These are phyloP conservation scores for Schrenkiella parvula DNA, from an alignment of 345 rosid genomes.

Conservation along the genomic window DNA sequence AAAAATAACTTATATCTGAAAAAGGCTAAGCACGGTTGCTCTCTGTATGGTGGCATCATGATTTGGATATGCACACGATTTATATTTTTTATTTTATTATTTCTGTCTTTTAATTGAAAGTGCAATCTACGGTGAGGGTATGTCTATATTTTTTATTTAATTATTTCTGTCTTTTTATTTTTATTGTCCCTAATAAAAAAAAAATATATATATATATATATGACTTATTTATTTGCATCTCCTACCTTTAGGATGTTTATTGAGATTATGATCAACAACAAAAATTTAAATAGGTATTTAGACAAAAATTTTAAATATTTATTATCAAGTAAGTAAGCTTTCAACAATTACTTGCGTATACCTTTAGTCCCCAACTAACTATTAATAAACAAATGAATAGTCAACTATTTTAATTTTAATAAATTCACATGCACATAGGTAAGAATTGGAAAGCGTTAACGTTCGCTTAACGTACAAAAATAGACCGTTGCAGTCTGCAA, in stretches of 20 bases:
- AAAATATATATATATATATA: background rate
- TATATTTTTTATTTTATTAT: background rate
- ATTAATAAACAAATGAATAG: background rate
- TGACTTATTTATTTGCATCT: background rate
- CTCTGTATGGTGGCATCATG: slow-evolving; percentile 23
- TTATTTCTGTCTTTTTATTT: too few relatives aligned
- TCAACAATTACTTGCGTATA: background rate
- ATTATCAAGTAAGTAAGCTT: background rate
- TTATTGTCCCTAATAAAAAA: background rate
- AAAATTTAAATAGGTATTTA: background rate
- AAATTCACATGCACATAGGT: background rate
- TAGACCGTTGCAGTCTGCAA: slow-evolving; percentile 35
- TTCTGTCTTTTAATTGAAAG: slow-evolving; percentile 14
- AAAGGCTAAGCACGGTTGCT: slow-evolving; percentile 16
- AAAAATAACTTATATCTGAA: slow-evolving; percentile 19
- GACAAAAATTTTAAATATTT: background rate
- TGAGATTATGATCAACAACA: background rate
- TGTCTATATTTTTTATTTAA: slow-evolving; percentile 16
- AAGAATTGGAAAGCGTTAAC: slow-evolving; percentile 25
- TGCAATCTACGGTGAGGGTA: slow-evolving; percentile 1
- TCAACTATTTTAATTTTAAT: slow-evolving; percentile 4
- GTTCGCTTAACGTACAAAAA: slow-evolving; percentile 35
- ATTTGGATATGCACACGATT: background rate
- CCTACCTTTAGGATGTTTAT: background rate
- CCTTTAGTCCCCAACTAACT: background rate